Evolutionary conservation across 352 stramenopile genomes (phyloP).

Genomic region (Globisporangium radiosum): DNA sequence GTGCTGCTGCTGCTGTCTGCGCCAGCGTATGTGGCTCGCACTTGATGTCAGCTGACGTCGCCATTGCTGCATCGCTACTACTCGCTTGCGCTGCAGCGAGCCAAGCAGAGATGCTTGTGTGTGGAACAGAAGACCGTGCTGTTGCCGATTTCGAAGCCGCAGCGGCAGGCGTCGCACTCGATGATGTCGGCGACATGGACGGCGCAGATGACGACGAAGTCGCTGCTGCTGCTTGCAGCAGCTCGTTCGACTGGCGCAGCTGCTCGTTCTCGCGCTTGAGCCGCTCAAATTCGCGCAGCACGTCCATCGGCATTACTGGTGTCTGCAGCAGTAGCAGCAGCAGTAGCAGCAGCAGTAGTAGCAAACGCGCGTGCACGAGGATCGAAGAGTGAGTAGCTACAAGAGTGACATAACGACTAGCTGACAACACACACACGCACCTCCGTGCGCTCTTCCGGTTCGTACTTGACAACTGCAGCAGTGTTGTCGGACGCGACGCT

Average conservation of each 20-base stretch:
- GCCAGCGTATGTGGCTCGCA: too few species aligned
- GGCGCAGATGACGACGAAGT: background rate
- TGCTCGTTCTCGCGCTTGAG: slow-evolving; percentile 61
- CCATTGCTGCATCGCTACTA: too few species aligned
- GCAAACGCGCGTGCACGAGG: too few species aligned
- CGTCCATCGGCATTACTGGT: slow-evolving; percentile 18
- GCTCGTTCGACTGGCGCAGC: slow-evolving; percentile 57
- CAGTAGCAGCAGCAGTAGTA: background rate
- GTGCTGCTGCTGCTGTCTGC: too few species aligned
- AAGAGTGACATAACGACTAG: background rate
- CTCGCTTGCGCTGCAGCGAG: too few species aligned
- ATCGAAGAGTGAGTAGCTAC: background rate
- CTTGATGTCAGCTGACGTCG: too few species aligned
- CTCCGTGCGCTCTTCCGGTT: background rate
- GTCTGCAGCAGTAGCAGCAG: background rate
- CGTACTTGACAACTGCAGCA: background rate
- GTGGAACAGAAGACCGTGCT: too few species aligned
- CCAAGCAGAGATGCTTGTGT: too few species aligned
- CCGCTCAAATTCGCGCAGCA: slow-evolving; percentile 57
- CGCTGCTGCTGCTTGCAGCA: slow-evolving; percentile 35
- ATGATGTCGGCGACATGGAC: background rate
- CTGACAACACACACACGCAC: background rate
- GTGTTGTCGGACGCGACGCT: too few species aligned
- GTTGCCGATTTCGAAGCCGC: background rate
- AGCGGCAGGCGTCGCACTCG: background rate